These are phyloP conservation scores for Chaetomiaceae sp. DNA, from an alignment of 2,329 filamentous ascomycete species.

Conservation along the genomic window DNA sequence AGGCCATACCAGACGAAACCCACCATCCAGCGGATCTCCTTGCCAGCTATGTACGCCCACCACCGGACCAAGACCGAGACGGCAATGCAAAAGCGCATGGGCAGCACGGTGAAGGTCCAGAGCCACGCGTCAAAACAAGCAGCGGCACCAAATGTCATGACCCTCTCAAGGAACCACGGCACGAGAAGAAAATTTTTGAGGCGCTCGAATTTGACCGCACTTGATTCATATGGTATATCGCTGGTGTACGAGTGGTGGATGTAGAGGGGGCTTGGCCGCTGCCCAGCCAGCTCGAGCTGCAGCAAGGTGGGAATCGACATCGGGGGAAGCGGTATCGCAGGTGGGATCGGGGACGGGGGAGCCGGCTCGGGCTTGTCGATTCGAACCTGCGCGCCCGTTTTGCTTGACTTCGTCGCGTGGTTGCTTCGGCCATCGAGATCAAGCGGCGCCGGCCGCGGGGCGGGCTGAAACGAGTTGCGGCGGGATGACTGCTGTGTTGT, in stretches of 20 bases:
- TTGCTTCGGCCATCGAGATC: conserved; percentile 35
- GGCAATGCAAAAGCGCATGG: conserved; percentile 80
- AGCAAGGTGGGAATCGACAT: conserved; percentile 63
- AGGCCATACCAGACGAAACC: conserved; percentile 76
- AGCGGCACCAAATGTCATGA: conserved; percentile 80
- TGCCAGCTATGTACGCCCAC: conserved; percentile 67
- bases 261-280: conserved; percentile 60
- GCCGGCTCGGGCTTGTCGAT: conserved; percentile 28
- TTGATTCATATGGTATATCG: conserved; percentile 80
- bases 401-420: conserved; percentile 25
- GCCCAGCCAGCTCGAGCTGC: conserved; percentile 59
- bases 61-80: conserved; percentile 70
- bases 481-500: conserved; percentile 33
- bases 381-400: conserved; percentile 13
- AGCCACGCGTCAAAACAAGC: conserved; percentile 95
- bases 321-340: conserved; percentile 57
- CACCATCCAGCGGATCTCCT: conserved; percentile 66
- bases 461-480: conserved; percentile 48
- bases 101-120: conserved; percentile 92
- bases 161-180: conserved; percentile 75
- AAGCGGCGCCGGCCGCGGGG: conserved; percentile 39
- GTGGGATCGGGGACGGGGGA: conserved; percentile 46
- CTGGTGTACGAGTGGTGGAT: conserved; percentile 54
- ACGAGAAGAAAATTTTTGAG: conserved; percentile 83
- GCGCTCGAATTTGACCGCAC: conserved; percentile 84